A percentile compares a stretch with the other conserved stretches of the same genome.
These are phyloP conservation scores for Kernera saxatilis DNA, from an alignment of 345 rosid genomes.

Conservation along the genomic window DNA sequence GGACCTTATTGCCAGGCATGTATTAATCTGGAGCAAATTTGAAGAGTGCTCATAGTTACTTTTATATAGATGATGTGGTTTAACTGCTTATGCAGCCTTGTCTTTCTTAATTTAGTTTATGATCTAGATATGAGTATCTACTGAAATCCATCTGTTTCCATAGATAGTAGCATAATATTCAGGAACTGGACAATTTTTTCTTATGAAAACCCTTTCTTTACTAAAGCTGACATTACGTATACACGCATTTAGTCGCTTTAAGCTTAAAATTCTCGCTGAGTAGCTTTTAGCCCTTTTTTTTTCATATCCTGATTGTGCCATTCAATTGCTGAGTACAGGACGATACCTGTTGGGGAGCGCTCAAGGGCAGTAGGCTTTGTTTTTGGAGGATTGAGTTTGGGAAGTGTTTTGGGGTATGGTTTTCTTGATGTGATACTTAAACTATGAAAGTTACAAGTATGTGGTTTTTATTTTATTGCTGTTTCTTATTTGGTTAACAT, in stretches of 20 bases:
- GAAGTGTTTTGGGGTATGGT: constrained; percentile 88
- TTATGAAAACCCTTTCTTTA: not conserved
- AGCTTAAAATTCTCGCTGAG: not conserved
- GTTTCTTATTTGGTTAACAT: not conserved
- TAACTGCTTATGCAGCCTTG: constrained; percentile 2
- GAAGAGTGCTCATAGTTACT: constrained; percentile 13
- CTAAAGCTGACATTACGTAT: not conserved
- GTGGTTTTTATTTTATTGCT: not conserved
- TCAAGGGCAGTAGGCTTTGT: constrained; percentile 92
- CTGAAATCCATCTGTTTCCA: not conserved
- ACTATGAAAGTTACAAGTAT: not conserved
- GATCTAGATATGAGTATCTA: not conserved
- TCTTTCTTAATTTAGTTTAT: not conserved
- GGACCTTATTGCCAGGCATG: constrained; percentile 96
- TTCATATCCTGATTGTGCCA: constrained; percentile 13
- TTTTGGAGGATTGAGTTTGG: constrained; percentile 86
- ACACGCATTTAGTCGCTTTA: not conserved
- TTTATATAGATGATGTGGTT: constrained; percentile 4
- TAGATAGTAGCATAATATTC: not conserved
- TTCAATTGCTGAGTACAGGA: constrained; percentile 42
- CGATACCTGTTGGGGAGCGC: constrained; percentile 82
- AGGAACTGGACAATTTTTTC: not conserved
- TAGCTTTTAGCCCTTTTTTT: not conserved
- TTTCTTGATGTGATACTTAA: constrained; percentile 9
- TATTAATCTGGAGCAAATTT: constrained; percentile 27